Conservation (phyloP, 306 rosid species). For the Rosa multiflora region DNA sequence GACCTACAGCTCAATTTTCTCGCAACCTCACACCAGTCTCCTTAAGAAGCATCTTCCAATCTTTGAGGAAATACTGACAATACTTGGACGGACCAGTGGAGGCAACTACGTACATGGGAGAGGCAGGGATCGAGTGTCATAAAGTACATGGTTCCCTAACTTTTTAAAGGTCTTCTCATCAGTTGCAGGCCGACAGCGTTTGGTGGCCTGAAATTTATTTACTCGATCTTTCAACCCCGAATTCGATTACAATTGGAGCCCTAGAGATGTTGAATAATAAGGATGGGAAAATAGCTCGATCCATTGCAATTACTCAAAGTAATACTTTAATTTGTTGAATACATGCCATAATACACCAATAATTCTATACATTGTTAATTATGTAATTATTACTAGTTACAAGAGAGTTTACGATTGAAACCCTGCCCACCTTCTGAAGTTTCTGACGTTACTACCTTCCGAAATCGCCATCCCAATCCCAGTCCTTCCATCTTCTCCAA, state of each 20-base stretch:
- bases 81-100: not conserved
- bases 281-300: not conserved
- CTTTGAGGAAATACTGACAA: not conserved
- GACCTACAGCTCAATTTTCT: not conserved
- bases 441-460: slow-evolving; percentile 12
- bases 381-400: slow-evolving; percentile 11
- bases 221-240: not conserved
- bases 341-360: not conserved
- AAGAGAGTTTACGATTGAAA: not conserved
- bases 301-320: not conserved
- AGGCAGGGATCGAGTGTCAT: not conserved
- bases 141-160: not conserved
- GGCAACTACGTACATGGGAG: not conserved
- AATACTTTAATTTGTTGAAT: not conserved
- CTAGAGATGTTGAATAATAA: not conserved
- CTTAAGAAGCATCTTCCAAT: not conserved
- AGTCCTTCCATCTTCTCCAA: slow-evolving; percentile 19
- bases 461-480: slow-evolving; percentile 39
- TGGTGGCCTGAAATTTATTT: not conserved
- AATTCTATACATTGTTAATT: slow-evolving; percentile 1
- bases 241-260: not conserved
- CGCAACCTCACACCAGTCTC: not conserved
- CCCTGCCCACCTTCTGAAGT: slow-evolving; percentile 30
- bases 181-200: not conserved
- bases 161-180: not conserved